Evolutionary conservation across 257 asterid genomes (phyloP).

Genomic region (Nicotiana tomentosiformis): DNA sequence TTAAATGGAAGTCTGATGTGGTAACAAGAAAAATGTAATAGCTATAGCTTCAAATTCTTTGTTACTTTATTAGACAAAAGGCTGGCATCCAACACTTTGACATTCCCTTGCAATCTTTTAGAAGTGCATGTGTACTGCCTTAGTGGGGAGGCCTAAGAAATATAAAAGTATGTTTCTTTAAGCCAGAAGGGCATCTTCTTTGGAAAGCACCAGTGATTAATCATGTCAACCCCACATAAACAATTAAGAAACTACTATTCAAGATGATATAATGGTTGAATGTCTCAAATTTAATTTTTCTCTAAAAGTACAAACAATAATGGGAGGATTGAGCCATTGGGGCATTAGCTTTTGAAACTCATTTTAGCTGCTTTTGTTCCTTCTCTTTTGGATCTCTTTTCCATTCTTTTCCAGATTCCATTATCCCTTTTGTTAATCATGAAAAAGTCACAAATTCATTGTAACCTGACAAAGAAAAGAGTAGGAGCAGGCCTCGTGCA

Average conservation of each 20-base stretch:
- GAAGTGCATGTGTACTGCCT: not conserved
- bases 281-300: not conserved
- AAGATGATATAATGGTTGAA: not conserved
- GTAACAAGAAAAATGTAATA: too few species aligned
- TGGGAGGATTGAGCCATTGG: not conserved
- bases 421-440: not conserved
- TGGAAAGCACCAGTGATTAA: not conserved
- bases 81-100: not conserved
- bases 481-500: too few species aligned
- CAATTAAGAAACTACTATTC: not conserved
- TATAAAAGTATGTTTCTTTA: not conserved
- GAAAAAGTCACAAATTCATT: too few species aligned
- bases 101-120: not conserved
- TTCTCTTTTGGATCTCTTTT: not conserved
- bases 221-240: not conserved
- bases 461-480: too few species aligned
- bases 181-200: not conserved
- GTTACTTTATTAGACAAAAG: not conserved
- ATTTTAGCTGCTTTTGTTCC: not conserved
- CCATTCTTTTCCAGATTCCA: not conserved
- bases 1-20: too few species aligned
- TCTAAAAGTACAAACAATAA: not conserved
- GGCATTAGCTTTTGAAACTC: not conserved
- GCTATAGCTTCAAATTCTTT: too few species aligned
- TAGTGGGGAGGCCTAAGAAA: not conserved